Percentiles rank a stretch among this genome's conserved stretches.
These are phyloP conservation scores for Verticillium nubilum DNA, from an alignment of 2,329 filamentous ascomycete species.

Conservation along the genomic window DNA sequence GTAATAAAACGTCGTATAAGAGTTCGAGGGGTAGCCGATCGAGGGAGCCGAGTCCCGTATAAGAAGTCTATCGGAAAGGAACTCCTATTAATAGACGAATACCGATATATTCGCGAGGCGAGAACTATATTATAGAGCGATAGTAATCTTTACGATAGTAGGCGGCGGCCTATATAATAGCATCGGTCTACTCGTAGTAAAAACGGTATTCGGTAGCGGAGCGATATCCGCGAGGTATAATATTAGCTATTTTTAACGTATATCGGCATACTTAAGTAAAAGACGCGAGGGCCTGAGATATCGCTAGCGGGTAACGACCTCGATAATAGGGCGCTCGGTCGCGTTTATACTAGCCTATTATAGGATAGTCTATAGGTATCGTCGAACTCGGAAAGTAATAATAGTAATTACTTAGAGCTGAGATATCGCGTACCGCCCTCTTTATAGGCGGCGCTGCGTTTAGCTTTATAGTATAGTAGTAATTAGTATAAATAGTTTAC, in stretches of 20 bases:
- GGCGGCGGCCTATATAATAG: slow-evolving; percentile 20
- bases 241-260: slow-evolving; percentile 1
- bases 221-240: slow-evolving; percentile 31
- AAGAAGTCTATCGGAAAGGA: slow-evolving; percentile 16
- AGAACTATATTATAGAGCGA: slow-evolving; percentile 24
- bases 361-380: neutral
- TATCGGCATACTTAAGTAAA: neutral
- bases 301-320: neutral
- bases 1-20: slow-evolving; percentile 18
- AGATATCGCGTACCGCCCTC: slow-evolving; percentile 23
- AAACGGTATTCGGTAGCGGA: slow-evolving; percentile 15
- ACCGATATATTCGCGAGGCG: slow-evolving; percentile 17
- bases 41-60: slow-evolving; percentile 17
- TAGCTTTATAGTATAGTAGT: too few species aligned
- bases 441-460: too few species aligned
- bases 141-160: slow-evolving; percentile 23
- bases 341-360: neutral
- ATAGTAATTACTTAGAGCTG: slow-evolving; percentile 13
- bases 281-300: neutral
- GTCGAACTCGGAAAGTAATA: neutral
- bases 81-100: slow-evolving; percentile 22
- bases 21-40: slow-evolving; percentile 24
- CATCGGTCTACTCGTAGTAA: slow-evolving; percentile 17
- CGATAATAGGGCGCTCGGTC: slow-evolving; percentile 1
- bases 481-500: too few species aligned